These are phyloP conservation scores for Termitomyces sp. DNA, from an alignment of 768 basidiomycete genomes.

Conservation along the genomic window DNA sequence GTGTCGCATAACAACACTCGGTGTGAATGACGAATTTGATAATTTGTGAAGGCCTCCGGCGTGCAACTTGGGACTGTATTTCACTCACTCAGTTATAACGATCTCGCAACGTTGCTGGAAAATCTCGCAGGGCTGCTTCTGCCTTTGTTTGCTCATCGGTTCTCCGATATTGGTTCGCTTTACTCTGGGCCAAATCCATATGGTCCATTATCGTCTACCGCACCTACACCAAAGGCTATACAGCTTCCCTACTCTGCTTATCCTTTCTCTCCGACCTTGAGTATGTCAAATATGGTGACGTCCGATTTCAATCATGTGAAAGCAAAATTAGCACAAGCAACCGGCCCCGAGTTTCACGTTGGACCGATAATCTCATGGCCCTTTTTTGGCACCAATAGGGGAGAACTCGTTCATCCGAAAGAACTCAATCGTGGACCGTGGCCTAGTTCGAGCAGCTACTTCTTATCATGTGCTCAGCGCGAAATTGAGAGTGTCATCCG, in stretches of 20 bases:
- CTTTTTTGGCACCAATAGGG: constrained; percentile 82
- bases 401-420: constrained; percentile 58
- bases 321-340: constrained; percentile 10
- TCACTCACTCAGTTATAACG: constrained; percentile 60
- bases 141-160: constrained; percentile 73
- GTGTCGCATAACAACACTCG: constrained; percentile 15
- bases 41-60: constrained; percentile 53
- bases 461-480: constrained; percentile 60
- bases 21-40: constrained; percentile 6
- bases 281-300: constrained; percentile 22
- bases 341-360: constrained; percentile 42
- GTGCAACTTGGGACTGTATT: constrained; percentile 67
- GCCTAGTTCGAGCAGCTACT: constrained; percentile 52
- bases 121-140: constrained; percentile 65
- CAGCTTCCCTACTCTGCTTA: constrained; percentile 34
- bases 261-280: constrained; percentile 38
- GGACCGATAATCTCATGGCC: constrained; percentile 89
- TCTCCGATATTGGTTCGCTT: constrained; percentile 70
- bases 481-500: constrained; percentile 68
- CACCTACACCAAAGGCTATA: constrained; percentile 38
- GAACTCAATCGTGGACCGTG: constrained; percentile 83
- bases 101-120: constrained; percentile 57
- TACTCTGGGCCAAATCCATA: constrained; percentile 47
- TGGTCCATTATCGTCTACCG: constrained; percentile 24
- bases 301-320: constrained; percentile 12